Evolutionary conservation across 1,284 basidiomycete genomes (phyloP).

Genomic region (Stygiomarasmius scandens): DNA sequence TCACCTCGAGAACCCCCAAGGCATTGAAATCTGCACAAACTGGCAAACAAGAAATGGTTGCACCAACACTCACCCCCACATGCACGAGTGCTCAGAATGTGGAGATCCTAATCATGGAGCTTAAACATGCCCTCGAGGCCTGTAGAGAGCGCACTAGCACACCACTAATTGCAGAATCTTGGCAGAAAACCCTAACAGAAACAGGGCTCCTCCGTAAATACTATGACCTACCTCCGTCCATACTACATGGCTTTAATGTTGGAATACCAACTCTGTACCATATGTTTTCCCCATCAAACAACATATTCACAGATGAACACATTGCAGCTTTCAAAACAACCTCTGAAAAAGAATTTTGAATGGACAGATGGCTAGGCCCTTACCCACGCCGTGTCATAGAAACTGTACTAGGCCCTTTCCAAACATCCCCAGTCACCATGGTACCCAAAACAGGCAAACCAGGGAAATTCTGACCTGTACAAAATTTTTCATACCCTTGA

Average conservation of each 20-base stretch:
- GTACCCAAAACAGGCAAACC: conserved; percentile 22
- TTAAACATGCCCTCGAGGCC: conserved; percentile 9
- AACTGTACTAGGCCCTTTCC: conserved; percentile 21
- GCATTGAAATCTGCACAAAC: background rate
- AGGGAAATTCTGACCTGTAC: conserved; percentile 18
- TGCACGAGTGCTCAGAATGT: conserved; percentile 6
- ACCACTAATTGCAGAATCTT: conserved; percentile 5
- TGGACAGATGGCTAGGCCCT: conserved; percentile 11
- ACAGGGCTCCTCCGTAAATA: conserved; percentile 8
- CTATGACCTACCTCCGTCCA: conserved; percentile 2
- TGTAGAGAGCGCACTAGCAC: background rate
- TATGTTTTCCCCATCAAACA: conserved; percentile 3
- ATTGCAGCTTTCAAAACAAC: background rate
- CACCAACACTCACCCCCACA: conserved; percentile 3
- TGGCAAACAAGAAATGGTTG: conserved; percentile 17
- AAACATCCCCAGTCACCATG: conserved; percentile 22
- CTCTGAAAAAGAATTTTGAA: background rate
- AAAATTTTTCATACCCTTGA: conserved; percentile 22
- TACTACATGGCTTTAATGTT: conserved; percentile 10
- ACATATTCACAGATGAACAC: background rate
- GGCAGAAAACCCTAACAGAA: background rate
- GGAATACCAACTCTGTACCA: conserved; percentile 10
- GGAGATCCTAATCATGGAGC: conserved; percentile 10
- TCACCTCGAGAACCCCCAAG: conserved; percentile 13
- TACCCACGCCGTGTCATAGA: conserved; percentile 12